Base-by-base conservation (phyloP, 78 protist species). In the Planoprotostelium fungivorum region DNA sequence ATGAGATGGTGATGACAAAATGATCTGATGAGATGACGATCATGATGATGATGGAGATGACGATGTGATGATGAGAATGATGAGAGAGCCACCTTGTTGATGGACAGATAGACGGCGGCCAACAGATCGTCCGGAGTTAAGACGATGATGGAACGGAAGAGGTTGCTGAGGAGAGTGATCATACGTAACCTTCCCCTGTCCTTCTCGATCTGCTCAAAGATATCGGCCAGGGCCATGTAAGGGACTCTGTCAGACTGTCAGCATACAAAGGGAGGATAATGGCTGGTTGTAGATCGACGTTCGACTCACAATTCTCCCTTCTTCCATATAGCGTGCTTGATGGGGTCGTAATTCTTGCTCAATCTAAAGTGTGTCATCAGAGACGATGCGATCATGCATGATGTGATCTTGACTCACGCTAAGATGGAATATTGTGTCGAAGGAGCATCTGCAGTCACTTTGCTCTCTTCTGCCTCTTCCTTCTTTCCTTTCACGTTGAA, bases 161-260 rank as follows among this genome's bases (percentile, higher is more conserved):
- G 31, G 37, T 91, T 91, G 37, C 91, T 29, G 1, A 97, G 84
- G 16, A 83, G 35, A 28, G 90, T 93, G 34, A 91, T 90, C 87
- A 93, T 95, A 0, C 63, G 25, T 10, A 95, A 88, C 36, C 97
- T 87, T 36, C 38, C 29, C 0, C 91, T 90, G 29, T 95, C 93
- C 34, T 29, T n/a, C 89, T 92, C 97, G 38, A 96, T 88, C 63
- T 35, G 38, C 36, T 94, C 93, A 37, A 93, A 91, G 29, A 95
- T 93, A 85, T 84, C 84, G 0, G 97, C 90, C 51, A 97, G 89
- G 28, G 91, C 93, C 90, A 88, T 34, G 86, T 97, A 97, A 0
- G 96, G 96, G 28, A 91, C 90, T 0, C 87, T 29, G 16, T 85
- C 38, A 0, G 83, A 1, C 10, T 31, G 1, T 28, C 36, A 51